Evolutionary conservation across 495 filamentous ascomycete species (phyloP).

Genomic region (Penicillium dipodomyicola): DNA sequence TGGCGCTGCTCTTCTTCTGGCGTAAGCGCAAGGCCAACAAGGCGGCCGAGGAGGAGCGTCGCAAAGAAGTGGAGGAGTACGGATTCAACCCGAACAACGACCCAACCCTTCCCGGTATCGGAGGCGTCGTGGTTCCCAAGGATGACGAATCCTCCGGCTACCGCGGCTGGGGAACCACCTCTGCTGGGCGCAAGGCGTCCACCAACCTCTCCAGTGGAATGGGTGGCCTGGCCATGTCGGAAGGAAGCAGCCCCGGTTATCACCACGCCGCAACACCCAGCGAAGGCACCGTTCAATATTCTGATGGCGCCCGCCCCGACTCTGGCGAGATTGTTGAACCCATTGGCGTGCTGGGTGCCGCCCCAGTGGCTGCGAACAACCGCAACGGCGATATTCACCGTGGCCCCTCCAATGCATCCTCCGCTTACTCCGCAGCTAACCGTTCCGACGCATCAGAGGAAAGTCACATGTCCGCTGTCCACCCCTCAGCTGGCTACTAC

Average conservation of each 20-base stretch:
- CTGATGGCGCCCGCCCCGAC: conserved; percentile 61
- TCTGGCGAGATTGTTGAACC: conserved; percentile 73
- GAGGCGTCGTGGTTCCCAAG: conserved; percentile 53
- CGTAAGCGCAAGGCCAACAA: conserved; percentile 79
- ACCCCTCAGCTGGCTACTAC: conserved; percentile 49
- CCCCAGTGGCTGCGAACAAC: conserved; percentile 62
- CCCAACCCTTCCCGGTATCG: conserved; percentile 68
- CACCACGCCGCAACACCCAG: conserved; percentile 65
- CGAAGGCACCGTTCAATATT: conserved; percentile 58
- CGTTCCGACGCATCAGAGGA: conserved; percentile 84
- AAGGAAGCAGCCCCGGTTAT: conserved; percentile 57
- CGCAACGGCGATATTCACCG: conserved; percentile 69
- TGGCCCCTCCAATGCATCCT: conserved; percentile 94
- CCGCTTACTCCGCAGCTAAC: conserved; percentile 81
- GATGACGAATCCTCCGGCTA: conserved; percentile 77
- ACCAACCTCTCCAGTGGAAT: conserved; percentile 82
- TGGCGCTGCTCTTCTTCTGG: conserved; percentile 79
- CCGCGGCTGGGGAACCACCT: conserved; percentile 91
- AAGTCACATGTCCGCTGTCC: conserved; percentile 53
- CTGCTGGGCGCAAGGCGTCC: conserved; percentile 77
- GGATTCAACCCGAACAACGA: conserved; percentile 94
- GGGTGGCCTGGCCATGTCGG: conserved; percentile 72
- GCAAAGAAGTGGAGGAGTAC: conserved; percentile 96
- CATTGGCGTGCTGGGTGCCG: conserved; percentile 70
- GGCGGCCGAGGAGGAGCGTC: conserved; percentile 78